phyloP scores from a whole-genome alignment of 2,329 filamentous ascomycete genomes.

The Aspergillus terreus region DNA sequence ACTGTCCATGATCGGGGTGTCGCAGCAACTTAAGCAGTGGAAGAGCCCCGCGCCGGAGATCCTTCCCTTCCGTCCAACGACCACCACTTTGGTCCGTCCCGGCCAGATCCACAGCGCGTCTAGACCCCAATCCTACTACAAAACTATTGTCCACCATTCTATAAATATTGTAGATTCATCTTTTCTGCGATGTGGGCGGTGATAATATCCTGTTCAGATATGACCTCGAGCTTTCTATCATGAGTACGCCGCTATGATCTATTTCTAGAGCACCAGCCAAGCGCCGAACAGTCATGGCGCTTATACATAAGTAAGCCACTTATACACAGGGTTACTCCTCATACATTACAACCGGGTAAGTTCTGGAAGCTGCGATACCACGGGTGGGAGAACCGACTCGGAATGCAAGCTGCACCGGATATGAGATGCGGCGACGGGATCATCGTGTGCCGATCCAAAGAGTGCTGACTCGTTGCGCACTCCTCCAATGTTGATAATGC shows the following conservation, averaged over 20 bases:
- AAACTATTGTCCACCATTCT: too few relatives aligned
- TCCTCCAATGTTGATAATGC: slow-evolving; percentile 71
- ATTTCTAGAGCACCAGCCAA: neutral
- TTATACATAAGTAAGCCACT: neutral
- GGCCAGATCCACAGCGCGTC: neutral
- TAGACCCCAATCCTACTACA: neutral
- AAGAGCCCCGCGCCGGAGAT: neutral
- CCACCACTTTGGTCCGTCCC: neutral
- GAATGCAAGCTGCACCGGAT: slow-evolving; percentile 42
- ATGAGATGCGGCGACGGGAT: slow-evolving; percentile 18
- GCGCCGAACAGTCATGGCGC: neutral
- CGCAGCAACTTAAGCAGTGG: neutral
- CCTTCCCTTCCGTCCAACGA: neutral
- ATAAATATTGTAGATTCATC: too few relatives aligned
- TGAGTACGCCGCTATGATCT: neutral
- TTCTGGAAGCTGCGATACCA: slow-evolving; percentile 29
- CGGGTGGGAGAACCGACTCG: slow-evolving; percentile 40
- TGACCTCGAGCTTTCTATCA: too few relatives aligned
- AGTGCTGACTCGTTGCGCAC: slow-evolving; percentile 44
- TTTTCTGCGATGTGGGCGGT: too few relatives aligned
- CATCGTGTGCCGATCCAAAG: slow-evolving; percentile 28
- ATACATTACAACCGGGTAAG: slow-evolving; percentile 4
- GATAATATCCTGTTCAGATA: too few relatives aligned
- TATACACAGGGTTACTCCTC: neutral
- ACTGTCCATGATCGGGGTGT: slow-evolving; percentile 17